These are phyloP conservation scores for Vitis hybrid DNA, from an alignment of 177 flowering plant genomes.

Conservation along the genomic window DNA sequence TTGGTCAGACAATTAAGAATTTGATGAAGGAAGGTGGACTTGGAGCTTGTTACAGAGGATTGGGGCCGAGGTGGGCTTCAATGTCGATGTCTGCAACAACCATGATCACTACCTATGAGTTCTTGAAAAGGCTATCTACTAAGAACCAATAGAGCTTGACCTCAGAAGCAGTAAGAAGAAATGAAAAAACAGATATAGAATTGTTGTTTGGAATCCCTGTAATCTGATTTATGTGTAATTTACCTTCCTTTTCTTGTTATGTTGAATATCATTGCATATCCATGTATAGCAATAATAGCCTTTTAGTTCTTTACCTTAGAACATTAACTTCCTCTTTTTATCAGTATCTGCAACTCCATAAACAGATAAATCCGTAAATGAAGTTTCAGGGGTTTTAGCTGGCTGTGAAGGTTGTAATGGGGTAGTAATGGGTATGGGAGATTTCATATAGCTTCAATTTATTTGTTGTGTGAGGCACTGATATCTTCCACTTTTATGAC, in stretches of 20 bases:
- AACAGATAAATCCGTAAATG: no score
- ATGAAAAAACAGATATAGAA: no score
- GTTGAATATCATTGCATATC: neutral
- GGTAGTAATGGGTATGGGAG: no score
- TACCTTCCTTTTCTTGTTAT: neutral
- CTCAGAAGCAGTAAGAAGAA: no score
- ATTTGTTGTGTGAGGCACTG: no score
- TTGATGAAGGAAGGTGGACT: conserved; percentile 42
- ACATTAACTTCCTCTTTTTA: no score
- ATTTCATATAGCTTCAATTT: no score
- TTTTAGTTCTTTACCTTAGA: neutral
- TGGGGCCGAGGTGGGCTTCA: conserved; percentile 69
- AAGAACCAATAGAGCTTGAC: conserved; percentile 40
- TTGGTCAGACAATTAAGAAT: conserved; percentile 50
- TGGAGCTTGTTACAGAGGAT: conserved; percentile 41
- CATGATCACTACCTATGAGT: conserved; percentile 77
- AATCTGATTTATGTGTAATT: neutral
- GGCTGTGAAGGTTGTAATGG: no score
- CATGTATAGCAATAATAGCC: neutral
- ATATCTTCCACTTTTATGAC: no score
- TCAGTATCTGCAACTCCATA: no score
- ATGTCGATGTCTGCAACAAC: conserved; percentile 69
- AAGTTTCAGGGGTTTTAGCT: no score
- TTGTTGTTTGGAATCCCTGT: neutral
- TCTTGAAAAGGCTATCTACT: conserved; percentile 56